Evolutionary conservation across 768 basidiomycete genomes (phyloP).

Genomic region (Tulasnella sp.): DNA sequence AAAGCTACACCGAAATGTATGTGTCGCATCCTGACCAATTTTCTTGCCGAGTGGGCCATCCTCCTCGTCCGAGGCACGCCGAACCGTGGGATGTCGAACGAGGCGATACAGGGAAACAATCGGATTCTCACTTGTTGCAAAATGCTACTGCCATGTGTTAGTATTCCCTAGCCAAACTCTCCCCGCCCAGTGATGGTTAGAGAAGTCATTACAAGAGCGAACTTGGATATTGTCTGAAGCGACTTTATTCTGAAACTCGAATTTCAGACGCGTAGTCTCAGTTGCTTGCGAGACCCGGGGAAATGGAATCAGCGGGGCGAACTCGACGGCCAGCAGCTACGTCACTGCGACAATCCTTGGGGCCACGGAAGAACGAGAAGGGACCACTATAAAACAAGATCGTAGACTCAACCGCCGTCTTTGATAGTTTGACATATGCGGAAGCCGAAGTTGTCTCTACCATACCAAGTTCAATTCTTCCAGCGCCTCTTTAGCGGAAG

Average conservation of each 20-base stretch:
- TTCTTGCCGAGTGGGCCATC: no score
- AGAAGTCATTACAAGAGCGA: not conserved
- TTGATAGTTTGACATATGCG: conserved; percentile 59
- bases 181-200: not conserved
- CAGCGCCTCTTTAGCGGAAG: no score
- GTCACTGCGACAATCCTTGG: conserved; percentile 72
- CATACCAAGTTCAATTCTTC: no score
- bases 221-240: not conserved
- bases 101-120: no score
- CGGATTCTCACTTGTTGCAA: no score
- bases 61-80: no score
- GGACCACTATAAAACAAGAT: conserved; percentile 84
- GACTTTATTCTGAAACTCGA: conserved; percentile 53
- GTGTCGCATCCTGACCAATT: no score
- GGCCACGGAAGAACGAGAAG: conserved; percentile 84
- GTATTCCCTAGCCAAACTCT: no score
- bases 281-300: conserved; percentile 73
- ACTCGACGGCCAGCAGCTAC: conserved; percentile 67
- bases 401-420: conserved; percentile 65
- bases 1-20: no score
- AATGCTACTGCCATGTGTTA: no score
- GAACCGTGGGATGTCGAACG: no score
- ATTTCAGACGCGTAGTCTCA: conserved; percentile 70
- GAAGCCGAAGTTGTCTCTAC: conserved; percentile 73
- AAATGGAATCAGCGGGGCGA: conserved; percentile 73